Base-by-base conservation (phyloP, 2,329 filamentous ascomycete genomes). In the Polychaeton citri region DNA sequence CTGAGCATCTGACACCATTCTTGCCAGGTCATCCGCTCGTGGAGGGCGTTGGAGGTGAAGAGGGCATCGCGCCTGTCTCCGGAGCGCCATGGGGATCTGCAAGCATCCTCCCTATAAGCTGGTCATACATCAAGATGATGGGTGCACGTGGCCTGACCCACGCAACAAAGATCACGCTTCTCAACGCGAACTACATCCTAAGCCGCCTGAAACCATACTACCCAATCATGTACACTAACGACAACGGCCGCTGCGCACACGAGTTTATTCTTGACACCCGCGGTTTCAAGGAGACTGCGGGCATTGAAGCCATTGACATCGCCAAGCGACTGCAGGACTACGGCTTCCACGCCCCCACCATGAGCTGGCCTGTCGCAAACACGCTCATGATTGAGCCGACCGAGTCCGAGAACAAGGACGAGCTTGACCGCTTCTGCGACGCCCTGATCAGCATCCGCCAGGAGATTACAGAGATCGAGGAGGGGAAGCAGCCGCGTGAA, bases 311-410 rank as follows among this genome's bases (percentile, higher is more conserved):
- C 19, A 90, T 94, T 49, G 88, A 96, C 54, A 81, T 96, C 45
- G 88, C 88, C 53, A 96, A 96, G 71, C 83, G 88, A 43, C 75
- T 96, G 15, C 87, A 95, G 62, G 88, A 96, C 57, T 96, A 93
- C 57, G 88, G 88, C 30, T 96, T 96, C 74, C 88, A 96, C 61
- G 83, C 87, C 1, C 88, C 88, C 0, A 96, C 88, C 36, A 95
- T 96, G 88, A 86, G 79, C 57, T 95, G 84, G 83, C 88, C 88
- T 2, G 86, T 96, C 2, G 74, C 84, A 35, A 92, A 92, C 63
- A 95, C 88, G 1, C 74, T 96, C 31, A 96, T 96, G 88, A 93
- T 96, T 46, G 88, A 96, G 66, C 88, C 88, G 2, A 96, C 88
- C 0, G 88, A 95, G 64, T 87, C 80, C 10, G 88, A 96, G 67